Conservation (phyloP, 805 yeast genomes). For the Candida stauntonica region DNA sequence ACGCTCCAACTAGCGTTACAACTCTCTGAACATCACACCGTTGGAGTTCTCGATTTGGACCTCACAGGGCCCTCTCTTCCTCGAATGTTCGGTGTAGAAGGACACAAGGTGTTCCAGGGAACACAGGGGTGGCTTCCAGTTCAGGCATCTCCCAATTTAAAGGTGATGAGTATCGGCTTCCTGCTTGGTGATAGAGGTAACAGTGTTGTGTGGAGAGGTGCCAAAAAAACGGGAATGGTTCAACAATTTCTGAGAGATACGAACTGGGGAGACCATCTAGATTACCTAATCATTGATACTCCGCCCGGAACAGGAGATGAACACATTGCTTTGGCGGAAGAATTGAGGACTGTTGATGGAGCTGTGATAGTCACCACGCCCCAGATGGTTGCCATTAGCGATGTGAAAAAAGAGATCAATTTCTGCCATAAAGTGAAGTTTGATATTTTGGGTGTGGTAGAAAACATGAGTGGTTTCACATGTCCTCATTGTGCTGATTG, state of each 20-base stretch:
- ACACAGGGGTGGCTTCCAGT: slow-evolving; percentile 93
- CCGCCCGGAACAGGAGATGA: slow-evolving; percentile 99
- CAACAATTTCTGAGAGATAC: slow-evolving; percentile 90
- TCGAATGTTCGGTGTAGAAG: slow-evolving; percentile 90
- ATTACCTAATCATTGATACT: slow-evolving; percentile 85
- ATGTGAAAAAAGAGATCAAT: slow-evolving; percentile 89
- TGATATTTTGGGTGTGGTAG: slow-evolving; percentile 78
- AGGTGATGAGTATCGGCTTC: slow-evolving; percentile 66
- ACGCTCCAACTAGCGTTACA: slow-evolving; percentile 92
- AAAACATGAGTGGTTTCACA: slow-evolving; percentile 94
- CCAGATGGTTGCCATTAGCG: slow-evolving; percentile 88
- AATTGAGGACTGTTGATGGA: slow-evolving; percentile 73
- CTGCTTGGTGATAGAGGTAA: slow-evolving; percentile 78
- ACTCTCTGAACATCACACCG: slow-evolving; percentile 66
- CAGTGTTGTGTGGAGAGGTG: slow-evolving; percentile 97
- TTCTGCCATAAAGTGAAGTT: slow-evolving; percentile 86
- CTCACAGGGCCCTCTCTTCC: slow-evolving; percentile 96
- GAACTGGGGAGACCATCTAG: slow-evolving; percentile 69
- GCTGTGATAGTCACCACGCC: slow-evolving; percentile 97
- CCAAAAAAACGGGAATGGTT: slow-evolving; percentile 97
- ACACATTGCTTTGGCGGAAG: slow-evolving; percentile 95
- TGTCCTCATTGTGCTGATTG: slow-evolving; percentile 94
- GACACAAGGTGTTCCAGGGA: slow-evolving; percentile 73
- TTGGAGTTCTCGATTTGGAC: slow-evolving; percentile 95
- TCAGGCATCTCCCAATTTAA: slow-evolving; percentile 31